Conservation (phyloP, 2,329 filamentous ascomycete species). For the Beauveria australis region DNA sequence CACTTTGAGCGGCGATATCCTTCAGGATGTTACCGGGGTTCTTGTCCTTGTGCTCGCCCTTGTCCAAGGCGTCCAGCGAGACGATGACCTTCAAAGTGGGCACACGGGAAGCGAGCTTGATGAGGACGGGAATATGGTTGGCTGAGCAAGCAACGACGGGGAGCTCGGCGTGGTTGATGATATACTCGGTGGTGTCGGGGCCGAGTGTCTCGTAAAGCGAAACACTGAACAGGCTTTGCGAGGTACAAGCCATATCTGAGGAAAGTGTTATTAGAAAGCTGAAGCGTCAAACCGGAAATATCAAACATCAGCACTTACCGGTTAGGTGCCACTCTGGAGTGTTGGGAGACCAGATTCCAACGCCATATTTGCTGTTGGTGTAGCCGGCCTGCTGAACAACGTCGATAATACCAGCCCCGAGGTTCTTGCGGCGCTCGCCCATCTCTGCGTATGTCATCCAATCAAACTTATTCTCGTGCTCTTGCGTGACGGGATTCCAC, state of each 20-base stretch:
- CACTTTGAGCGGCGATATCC: constrained; percentile 63
- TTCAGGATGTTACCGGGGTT: constrained; percentile 75
- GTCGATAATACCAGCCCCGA: constrained; percentile 79
- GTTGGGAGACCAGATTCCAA: constrained; percentile 84
- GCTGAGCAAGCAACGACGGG: constrained; percentile 70
- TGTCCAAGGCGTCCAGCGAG: constrained; percentile 73
- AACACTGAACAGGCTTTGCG: constrained; percentile 80
- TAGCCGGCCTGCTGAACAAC: constrained; percentile 68
- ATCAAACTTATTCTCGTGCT: constrained; percentile 64
- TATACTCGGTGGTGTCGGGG: constrained; percentile 88
- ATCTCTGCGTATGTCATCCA: constrained; percentile 80
- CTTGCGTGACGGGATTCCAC: constrained; percentile 67
- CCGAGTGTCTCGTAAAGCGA: constrained; percentile 96
- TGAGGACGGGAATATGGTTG: constrained; percentile 69
- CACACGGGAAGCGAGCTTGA: constrained; percentile 70
- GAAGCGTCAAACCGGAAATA: background rate
- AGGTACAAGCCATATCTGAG: constrained; percentile 74
- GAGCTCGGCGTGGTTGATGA: constrained; percentile 83
- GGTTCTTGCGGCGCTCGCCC: constrained; percentile 69
- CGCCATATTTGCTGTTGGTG: constrained; percentile 52
- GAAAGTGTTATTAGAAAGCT: background rate
- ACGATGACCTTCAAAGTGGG: constrained; percentile 82
- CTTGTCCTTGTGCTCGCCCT: constrained; percentile 66
- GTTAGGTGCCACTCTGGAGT: constrained; percentile 81
- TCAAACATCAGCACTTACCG: constrained; percentile 35